Evolutionary conservation across 306 rosid species (phyloP), one percentile per base, ranked within the genome.

Genomic region (Corylus heterophylla): DNA sequence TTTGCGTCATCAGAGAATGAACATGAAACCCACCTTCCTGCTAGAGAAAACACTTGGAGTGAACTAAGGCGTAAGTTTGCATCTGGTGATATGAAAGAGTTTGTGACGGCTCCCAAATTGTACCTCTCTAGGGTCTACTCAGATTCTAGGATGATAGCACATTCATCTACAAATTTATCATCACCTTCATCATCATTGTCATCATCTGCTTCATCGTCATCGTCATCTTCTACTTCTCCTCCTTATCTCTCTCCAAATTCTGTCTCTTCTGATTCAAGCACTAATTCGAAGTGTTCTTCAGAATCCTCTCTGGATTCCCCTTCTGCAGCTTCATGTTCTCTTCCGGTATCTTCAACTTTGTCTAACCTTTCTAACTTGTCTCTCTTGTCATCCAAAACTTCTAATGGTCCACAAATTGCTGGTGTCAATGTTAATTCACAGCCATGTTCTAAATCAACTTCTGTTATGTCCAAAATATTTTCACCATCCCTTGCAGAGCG

Each of bases 1-100:
- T 88, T 89, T 89, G 90, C 98, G 10, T 88, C 97, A 22, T 87
- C 94, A 0, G 93, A 84, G 75, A 88, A 85, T 70, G 97, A 90
- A 82, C 96, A 84, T 18, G 97, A 93, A 86, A 95, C 94, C 83
- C 99, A 86, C 83, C 94, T 95, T 83, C 99, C 99, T 80, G 96
- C 91, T 49, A 88, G 98, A 83, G 97, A 90, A 89, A 93, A 93
- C 85, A 85, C 89, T 78, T 95, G 99, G 99, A 95, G 98, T 82
- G 79, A 59, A 67, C 87, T 90, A 63, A 90, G 97, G 90, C 92
- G 97, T 25, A 95, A 93, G 88, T 86, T 83, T 87, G 90, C 97
- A 83, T 76, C 82, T 44, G 85, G 90, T 39, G 82, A 78, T 76
- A 83, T 81, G 88, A 95, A 89, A 87, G 99, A 95, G 74, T 88